Evolutionary conservation across 2,329 filamentous ascomycete species (phyloP).

Genomic region (Amesomyces nigricolor): DNA sequence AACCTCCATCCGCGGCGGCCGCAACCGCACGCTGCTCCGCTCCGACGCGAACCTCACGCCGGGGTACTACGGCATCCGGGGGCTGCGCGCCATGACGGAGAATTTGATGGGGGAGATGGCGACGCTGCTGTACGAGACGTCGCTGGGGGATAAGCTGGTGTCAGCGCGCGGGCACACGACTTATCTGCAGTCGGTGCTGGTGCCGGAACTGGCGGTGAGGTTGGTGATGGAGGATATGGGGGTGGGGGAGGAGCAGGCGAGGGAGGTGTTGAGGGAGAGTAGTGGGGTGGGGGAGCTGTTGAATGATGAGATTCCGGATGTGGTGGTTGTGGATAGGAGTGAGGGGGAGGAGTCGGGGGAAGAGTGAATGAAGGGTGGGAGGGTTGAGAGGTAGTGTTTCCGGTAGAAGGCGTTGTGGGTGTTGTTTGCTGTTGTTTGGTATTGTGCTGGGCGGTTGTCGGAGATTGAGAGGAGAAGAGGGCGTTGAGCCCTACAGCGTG

Average conservation of each 20-base stretch:
- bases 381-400: background rate
- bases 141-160: slow-evolving; percentile 59
- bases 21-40: slow-evolving; percentile 54
- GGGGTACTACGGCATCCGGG: slow-evolving; percentile 79
- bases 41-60: slow-evolving; percentile 57
- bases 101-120: slow-evolving; percentile 58
- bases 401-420: too few relatives aligned
- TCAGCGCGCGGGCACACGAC: slow-evolving; percentile 59
- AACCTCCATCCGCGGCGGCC: slow-evolving; percentile 50
- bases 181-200: slow-evolving; percentile 69
- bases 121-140: slow-evolving; percentile 53
- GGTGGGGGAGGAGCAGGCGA: slow-evolving; percentile 39
- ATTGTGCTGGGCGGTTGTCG: too few relatives aligned
- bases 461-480: too few relatives aligned
- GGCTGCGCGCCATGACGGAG: slow-evolving; percentile 66
- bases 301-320: slow-evolving; percentile 58
- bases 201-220: slow-evolving; percentile 60
- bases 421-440: too few relatives aligned
- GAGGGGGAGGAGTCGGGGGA: slow-evolving; percentile 5
- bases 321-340: slow-evolving; percentile 32
- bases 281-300: slow-evolving; percentile 61
- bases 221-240: slow-evolving; percentile 54
- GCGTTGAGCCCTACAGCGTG: too few relatives aligned
- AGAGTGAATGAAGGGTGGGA: slow-evolving; percentile 6
- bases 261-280: slow-evolving; percentile 59